Base-by-base conservation (phyloP, 2,329 filamentous ascomycete genomes). In the Pseudodiploospora longispora region DNA sequence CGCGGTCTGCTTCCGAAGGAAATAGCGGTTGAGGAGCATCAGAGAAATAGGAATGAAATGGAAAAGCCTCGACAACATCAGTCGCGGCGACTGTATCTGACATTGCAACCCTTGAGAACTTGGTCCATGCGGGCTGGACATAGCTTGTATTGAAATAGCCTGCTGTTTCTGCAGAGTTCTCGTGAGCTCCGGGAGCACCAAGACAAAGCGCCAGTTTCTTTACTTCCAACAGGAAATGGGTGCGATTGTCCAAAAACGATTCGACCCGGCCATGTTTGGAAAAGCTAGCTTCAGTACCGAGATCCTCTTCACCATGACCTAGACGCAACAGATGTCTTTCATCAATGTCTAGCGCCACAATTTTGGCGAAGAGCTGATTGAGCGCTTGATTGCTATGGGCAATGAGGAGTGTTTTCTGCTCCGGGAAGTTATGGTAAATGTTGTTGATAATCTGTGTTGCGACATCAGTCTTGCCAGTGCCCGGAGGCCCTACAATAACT, bases 401-500 rank as follows among this genome's bases (percentile, higher is more conserved):
- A 51, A 98, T 81, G 35, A 98, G 78, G 12, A 98, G 70, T 1
- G 93, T 98, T 55, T 88, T 85, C 63, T 98, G 89, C 51, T 83
- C 75, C 6, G 93, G 90, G 61, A 96, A 98, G 66, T 97, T 95
- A 70, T 97, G 91, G 60, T 98, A 98, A 55, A 98, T 85, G 63
- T 97, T 96, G 70, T 87, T 96, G 67, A 98, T 98, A 61, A 97
- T 94, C 64, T 98, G 93, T 4, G 91, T 96, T 39, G 89, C 90
- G 42, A 98, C 93, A 65, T 98, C 93, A n/a, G 93, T 98, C 71
- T 98, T 98, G 50, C 94, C 93, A 6, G 93, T 98, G 43, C 93
- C 93, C 6, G 93, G 93, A 43, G 93, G 93, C 1, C 93, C 93
- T 50, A 98, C 87, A 54, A 98, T 85, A 39, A 98, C 79, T 1